Conservation (phyloP, 352 stramenopile species). For the Globisporangium cylindrosporum region DNA sequence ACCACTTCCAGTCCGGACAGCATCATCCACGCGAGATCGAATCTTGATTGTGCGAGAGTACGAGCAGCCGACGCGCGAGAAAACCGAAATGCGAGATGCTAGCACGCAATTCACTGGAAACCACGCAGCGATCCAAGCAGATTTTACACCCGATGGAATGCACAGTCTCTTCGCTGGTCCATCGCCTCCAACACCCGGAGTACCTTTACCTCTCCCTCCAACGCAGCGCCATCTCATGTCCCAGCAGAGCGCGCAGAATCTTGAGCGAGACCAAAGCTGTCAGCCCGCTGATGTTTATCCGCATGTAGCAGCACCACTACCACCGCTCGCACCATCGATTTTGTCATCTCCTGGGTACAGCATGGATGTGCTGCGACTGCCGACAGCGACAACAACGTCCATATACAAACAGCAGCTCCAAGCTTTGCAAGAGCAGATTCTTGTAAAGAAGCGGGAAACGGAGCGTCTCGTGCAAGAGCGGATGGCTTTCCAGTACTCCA, state of each 20-base stretch:
- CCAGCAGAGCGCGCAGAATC: not conserved
- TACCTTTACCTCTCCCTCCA: not conserved
- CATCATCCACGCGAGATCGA: conserved; percentile 12
- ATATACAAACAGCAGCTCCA: conserved; percentile 69
- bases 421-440: conserved; percentile 59
- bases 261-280: not conserved
- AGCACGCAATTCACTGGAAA: conserved; percentile 76
- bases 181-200: not conserved
- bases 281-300: not conserved
- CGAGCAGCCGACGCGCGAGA: conserved; percentile 11
- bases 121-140: conserved; percentile 63
- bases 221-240: not conserved
- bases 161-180: conserved; percentile 24
- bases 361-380: conserved; percentile 32
- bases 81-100: conserved; percentile 57
- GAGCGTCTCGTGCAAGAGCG: conserved; percentile 57
- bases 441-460: conserved; percentile 62
- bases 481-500: conserved; percentile 58
- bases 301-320: not conserved
- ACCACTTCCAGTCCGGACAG: not conserved
- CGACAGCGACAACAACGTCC: conserved; percentile 37
- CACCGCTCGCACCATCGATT: conserved; percentile 4
- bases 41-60: conserved; percentile 62
- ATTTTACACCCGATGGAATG: conserved; percentile 60
- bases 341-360: conserved; percentile 23